These are phyloP conservation scores for Globisporangium cystogenes DNA, from an alignment of 352 stramenopile species.

Conservation along the genomic window DNA sequence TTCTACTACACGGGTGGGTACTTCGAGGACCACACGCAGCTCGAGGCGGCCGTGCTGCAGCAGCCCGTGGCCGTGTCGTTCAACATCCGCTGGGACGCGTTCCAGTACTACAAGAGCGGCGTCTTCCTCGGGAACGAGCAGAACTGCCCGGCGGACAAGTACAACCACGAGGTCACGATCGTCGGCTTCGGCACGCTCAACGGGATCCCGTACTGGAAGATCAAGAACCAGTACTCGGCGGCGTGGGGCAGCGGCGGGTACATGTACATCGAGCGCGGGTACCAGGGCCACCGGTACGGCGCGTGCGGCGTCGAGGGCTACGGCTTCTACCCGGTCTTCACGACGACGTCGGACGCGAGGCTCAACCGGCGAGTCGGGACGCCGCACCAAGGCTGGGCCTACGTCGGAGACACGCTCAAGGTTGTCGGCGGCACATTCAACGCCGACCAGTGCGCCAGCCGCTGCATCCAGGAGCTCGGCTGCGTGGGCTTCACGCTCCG, in stretches of 20 bases:
- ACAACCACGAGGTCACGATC: slow-evolving; percentile 24
- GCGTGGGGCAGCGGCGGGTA: slow-evolving; percentile 30
- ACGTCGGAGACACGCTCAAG: not conserved
- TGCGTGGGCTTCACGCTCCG: slow-evolving; percentile 3
- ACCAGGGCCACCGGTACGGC: slow-evolving; percentile 31
- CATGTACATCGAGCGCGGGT: slow-evolving; percentile 26
- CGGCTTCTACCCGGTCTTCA: slow-evolving; percentile 32
- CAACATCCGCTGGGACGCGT: not conserved
- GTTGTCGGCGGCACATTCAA: not conserved
- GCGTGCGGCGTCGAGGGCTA: slow-evolving; percentile 52
- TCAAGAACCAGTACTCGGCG: slow-evolving; percentile 34
- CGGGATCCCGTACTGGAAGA: slow-evolving; percentile 21
- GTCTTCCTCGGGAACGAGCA: slow-evolving; percentile 7
- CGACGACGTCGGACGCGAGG: not conserved
- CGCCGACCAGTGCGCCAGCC: not conserved
- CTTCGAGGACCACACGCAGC: slow-evolving; percentile 5
- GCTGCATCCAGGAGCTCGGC: not conserved
- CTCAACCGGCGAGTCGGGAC: not conserved
- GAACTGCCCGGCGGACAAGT: not conserved
- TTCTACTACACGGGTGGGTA: not conserved
- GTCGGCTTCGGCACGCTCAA: slow-evolving; percentile 26
- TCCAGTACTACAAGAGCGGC: slow-evolving; percentile 8
- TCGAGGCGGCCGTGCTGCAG: slow-evolving; percentile 5
- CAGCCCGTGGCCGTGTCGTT: slow-evolving; percentile 1
- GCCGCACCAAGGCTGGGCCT: not conserved